These are phyloP conservation scores for Heritiera littoralis DNA, from an alignment of 345 rosid genomes.

Conservation along the genomic window DNA sequence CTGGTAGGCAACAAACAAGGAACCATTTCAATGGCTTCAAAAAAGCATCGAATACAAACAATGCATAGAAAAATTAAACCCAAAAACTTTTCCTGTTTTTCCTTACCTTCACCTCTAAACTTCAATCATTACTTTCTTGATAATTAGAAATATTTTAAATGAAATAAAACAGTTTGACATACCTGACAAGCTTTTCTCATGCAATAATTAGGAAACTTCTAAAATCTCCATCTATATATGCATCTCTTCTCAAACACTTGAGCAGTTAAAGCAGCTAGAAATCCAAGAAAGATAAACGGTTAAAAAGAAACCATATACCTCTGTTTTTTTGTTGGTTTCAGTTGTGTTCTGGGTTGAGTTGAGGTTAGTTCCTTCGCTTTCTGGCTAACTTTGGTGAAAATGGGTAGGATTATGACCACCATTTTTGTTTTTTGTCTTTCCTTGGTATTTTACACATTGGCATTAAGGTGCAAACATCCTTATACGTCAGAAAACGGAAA, in stretches of 20 bases:
- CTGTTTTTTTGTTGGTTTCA: background rate
- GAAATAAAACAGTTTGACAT: background rate
- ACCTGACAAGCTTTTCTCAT: constrained; percentile 7
- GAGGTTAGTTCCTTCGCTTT: constrained; percentile 21
- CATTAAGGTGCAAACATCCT: constrained; percentile 10
- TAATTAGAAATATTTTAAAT: background rate
- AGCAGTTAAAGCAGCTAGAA: constrained; percentile 2
- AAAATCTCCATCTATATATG: background rate
- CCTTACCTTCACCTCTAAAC: background rate
- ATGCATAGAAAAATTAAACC: constrained; percentile 10
- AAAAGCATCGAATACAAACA: constrained; percentile 17
- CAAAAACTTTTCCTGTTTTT: background rate
- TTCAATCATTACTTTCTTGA: background rate
- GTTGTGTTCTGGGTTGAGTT: constrained; percentile 6
- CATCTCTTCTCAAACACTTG: background rate
- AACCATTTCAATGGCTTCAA: background rate
- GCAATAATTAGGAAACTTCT: background rate
- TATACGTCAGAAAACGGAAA: constrained; percentile 15
- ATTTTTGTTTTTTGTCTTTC: background rate
- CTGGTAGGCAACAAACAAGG: constrained; percentile 16
- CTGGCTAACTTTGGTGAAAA: constrained; percentile 16
- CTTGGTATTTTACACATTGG: background rate
- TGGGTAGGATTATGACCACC: background rate
- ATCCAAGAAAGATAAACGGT: background rate
- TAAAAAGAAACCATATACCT: background rate